Evolutionary conservation across 2,329 filamentous ascomycete species (phyloP).

Genomic region (Fusarium oxysporum): DNA sequence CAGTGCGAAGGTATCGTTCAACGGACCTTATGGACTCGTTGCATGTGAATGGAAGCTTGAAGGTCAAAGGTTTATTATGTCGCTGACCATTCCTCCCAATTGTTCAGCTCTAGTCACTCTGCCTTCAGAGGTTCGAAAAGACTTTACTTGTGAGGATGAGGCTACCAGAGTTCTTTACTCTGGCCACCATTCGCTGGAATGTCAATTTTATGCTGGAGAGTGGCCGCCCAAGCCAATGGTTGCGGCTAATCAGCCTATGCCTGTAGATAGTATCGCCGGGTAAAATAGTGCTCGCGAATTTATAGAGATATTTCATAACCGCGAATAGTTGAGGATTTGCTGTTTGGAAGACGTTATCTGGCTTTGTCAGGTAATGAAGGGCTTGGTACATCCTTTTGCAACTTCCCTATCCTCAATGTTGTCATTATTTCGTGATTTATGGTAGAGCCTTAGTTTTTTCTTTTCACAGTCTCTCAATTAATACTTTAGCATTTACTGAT

Average conservation of each 20-base stretch:
- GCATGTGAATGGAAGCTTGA: not conserved
- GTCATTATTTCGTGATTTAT: no score
- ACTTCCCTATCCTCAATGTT: no score
- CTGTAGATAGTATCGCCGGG: not conserved
- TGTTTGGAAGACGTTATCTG: no score
- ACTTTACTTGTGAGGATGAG: not conserved
- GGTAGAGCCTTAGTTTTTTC: no score
- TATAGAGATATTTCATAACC: no score
- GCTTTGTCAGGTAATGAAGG: no score
- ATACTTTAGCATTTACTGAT: no score
- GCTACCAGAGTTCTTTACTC: conserved; percentile 1
- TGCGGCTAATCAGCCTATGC: not conserved
- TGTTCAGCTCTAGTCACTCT: not conserved
- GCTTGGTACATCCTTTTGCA: no score
- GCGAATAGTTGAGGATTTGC: no score
- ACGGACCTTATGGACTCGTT: not conserved
- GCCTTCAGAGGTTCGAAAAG: not conserved
- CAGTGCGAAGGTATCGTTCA: not conserved
- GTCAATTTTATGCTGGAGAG: not conserved
- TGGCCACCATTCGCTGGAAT: not conserved
- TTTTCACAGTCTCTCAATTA: no score
- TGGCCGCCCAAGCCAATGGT: conserved; percentile 17
- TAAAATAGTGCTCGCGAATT: not conserved
- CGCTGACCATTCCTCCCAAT: not conserved
- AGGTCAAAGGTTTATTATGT: not conserved